These are phyloP conservation scores for Acanthamoeba royreba DNA, from an alignment of 208 protist species.

Conservation along the genomic window DNA sequence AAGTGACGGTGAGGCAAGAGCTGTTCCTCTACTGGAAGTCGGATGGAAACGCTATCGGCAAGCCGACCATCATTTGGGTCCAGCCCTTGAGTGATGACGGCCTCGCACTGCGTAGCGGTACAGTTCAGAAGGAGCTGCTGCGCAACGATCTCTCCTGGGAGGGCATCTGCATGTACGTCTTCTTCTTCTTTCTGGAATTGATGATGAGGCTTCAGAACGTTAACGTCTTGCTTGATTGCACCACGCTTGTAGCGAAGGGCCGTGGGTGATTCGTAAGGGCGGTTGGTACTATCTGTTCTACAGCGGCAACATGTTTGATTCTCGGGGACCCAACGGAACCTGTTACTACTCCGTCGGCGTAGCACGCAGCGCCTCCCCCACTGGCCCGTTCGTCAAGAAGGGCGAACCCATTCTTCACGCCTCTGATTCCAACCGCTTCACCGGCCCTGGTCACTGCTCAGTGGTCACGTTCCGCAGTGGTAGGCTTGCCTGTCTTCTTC, in stretches of 20 bases:
- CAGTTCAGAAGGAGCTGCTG: neutral
- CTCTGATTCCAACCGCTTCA: neutral
- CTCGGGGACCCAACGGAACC: neutral
- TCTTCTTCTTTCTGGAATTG: neutral
- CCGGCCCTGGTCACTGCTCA: neutral
- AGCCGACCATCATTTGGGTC: neutral
- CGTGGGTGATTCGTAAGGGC: neutral
- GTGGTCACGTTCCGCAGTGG: neutral
- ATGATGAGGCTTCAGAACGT: neutral
- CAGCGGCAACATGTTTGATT: neutral
- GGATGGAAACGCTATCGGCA: neutral
- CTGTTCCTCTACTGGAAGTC: neutral
- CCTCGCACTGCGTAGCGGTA: neutral
- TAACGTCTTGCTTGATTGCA: neutral
- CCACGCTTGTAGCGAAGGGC: neutral
- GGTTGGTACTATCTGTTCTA: neutral
- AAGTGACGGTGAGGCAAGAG: neutral
- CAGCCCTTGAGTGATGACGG: neutral
- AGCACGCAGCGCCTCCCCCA: neutral
- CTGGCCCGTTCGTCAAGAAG: neutral
- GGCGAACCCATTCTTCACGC: neutral
- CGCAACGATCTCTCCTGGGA: neutral
- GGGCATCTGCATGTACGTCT: neutral
- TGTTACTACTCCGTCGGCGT: neutral
- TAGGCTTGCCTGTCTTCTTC: neutral